Evolutionary conservation across 192 early-diverging fungal species (phyloP), one percentile per base, ranked within the genome.

Genomic region (Coemansia sp.): DNA sequence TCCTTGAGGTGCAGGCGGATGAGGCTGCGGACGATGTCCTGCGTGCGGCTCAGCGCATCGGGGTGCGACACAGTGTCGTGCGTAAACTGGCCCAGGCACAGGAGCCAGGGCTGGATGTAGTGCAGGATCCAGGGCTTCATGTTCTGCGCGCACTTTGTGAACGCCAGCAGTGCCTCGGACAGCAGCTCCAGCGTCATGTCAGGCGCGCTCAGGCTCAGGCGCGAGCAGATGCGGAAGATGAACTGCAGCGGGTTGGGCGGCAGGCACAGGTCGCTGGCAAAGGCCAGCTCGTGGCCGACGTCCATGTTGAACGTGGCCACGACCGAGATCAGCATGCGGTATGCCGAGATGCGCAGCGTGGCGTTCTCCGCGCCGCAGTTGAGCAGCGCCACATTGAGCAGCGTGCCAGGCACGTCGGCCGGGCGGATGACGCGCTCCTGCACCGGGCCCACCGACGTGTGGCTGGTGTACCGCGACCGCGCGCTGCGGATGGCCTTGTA

Each of bases 381-480:
- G 38, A 94, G 78, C 58, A 98, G 67, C 18, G 95, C 91, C 81
- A 97, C 93, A 56, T 95, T 97, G 36, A 98, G 80, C 37, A 98
- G 70, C 17, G 88, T 90, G 10, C 95, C 95, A 0, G 94, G 91
- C 7, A 97, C 93, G 83, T 95, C 93, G 10, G 83, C 82, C 4
- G 95, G 93, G 44, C 88, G 85, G 43, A 98, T 87, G 2, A 77
- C 84, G 52, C 93, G 86, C 48, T 93, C 89, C 12, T 87, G 89
- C 53, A 86, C 87, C 0, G 89, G 67, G 11, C 65, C 50, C 2
- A 56, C 63, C 8, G 60, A 61, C 2, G 66, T 46, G 42, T 76
- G 72, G 46, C 83, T 82, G 41, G 89, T 81, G 70, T 86, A 91
- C 18, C 89, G 68, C 37, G 87, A 69, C 40, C 89, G 88, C 0